phyloP scores from a whole-genome alignment of 2,329 filamentous ascomycete species.

The Phaeosphaeriaceae sp. region DNA sequence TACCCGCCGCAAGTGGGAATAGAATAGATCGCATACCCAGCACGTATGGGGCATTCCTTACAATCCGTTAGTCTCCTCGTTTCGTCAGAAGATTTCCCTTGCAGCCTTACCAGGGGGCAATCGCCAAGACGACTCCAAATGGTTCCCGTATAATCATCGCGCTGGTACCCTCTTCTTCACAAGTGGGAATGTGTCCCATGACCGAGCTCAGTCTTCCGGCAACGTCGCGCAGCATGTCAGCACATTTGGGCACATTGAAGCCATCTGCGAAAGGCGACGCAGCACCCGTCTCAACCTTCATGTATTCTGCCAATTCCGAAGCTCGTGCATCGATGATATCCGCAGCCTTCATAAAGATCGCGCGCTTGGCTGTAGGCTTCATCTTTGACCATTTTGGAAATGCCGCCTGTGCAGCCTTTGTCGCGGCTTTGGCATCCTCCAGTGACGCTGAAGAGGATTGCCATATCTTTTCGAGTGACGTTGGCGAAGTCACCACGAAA shows the following conservation, averaged over 20 bases:
- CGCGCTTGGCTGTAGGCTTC: conserved; percentile 66
- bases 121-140: conserved; percentile 78
- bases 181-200: conserved; percentile 58
- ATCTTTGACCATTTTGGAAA: conserved; percentile 73
- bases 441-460: conserved; percentile 64
- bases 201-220: conserved; percentile 58
- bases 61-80: background rate
- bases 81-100: background rate
- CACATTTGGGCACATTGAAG: conserved; percentile 51
- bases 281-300: conserved; percentile 66
- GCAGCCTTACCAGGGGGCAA: conserved; percentile 76
- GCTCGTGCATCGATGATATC: conserved; percentile 66
- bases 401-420: conserved; percentile 69
- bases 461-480: conserved; percentile 60
- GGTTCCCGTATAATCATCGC: conserved; percentile 77
- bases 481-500: conserved; percentile 66
- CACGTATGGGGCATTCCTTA: conserved; percentile 61
- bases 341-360: conserved; percentile 74
- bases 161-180: conserved; percentile 57
- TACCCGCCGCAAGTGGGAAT: conserved; percentile 67
- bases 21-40: conserved; percentile 51
- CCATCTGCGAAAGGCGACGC: conserved; percentile 44
- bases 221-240: conserved; percentile 59
- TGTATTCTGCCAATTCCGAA: conserved; percentile 67
- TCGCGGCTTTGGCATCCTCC: conserved; percentile 62